Percentiles rank a stretch among this genome's conserved stretches.
These are phyloP conservation scores for Phenoliferia sp. DNA, from an alignment of 1,284 basidiomycete genomes.

Conservation along the genomic window DNA sequence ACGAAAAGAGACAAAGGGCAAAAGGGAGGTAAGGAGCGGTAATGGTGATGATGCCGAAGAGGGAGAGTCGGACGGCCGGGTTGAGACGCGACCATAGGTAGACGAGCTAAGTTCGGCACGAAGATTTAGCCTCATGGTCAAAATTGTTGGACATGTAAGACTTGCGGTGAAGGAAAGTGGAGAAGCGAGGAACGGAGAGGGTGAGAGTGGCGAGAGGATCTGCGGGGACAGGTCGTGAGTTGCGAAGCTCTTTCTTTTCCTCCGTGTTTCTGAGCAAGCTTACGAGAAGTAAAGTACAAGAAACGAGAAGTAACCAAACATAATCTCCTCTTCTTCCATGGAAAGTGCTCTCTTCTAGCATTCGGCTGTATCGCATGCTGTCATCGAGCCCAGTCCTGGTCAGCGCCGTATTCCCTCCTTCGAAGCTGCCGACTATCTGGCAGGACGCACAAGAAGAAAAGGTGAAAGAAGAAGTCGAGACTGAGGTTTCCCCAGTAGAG, in stretches of 20 bases:
- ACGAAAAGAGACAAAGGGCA: constrained; percentile 78
- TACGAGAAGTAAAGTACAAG: constrained; percentile 75
- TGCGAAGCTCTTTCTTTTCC: too few relatives aligned
- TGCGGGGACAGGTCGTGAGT: constrained; percentile 42
- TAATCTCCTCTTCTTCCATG: constrained; percentile 86
- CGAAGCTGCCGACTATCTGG: background rate
- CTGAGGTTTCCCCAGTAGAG: constrained; percentile 92
- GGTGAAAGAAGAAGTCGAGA: constrained; percentile 91
- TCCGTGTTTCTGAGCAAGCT: too few relatives aligned
- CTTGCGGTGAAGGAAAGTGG: constrained; percentile 64
- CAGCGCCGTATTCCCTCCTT: background rate
- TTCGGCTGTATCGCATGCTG: constrained; percentile 91
- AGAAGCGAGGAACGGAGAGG: constrained; percentile 82
- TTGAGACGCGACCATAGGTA: constrained; percentile 96
- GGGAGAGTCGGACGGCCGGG: constrained; percentile 85
- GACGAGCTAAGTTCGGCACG: constrained; percentile 53
- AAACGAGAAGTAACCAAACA: constrained; percentile 81
- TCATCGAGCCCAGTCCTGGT: background rate
- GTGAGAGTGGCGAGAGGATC: constrained; percentile 76
- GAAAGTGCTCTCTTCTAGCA: constrained; percentile 94
- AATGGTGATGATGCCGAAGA: constrained; percentile 91
- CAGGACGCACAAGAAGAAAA: constrained; percentile 87
- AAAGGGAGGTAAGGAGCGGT: constrained; percentile 92
- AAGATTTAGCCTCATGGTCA: constrained; percentile 32
- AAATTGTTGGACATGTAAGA: background rate